phyloP scores from a whole-genome alignment of 768 basidiomycete genomes.

The Russula sp. region DNA sequence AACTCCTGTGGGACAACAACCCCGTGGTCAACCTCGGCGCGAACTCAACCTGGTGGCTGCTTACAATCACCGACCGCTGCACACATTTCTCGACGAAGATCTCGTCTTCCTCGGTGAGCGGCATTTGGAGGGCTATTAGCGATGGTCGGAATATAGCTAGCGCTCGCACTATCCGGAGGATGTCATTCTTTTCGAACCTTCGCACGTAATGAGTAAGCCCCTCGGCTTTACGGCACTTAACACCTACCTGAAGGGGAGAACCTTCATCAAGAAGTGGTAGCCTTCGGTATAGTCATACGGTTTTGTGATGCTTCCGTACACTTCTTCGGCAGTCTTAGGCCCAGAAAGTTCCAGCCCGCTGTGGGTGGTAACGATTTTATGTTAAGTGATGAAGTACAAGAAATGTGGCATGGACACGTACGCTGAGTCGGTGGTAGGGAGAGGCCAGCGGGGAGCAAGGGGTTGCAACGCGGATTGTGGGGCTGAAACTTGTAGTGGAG shows the following conservation, averaged over 20 bases:
- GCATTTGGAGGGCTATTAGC: conserved; percentile 96
- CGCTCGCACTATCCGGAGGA: conserved; percentile 88
- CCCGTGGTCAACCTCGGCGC: conserved; percentile 11
- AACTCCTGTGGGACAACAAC: conserved; percentile 56
- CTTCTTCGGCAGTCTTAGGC: conserved; percentile 34
- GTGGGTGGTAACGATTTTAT: conserved; percentile 1
- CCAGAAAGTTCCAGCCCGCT: conserved; percentile 19
- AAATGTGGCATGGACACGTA: conserved; percentile 5
- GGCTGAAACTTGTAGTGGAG: background rate
- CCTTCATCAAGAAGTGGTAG: conserved; percentile 95
- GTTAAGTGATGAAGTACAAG: conserved; percentile 12
- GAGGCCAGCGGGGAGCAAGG: conserved; percentile 23
- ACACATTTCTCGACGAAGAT: conserved; percentile 95
- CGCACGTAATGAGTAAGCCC: background rate
- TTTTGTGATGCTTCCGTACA: conserved; percentile 57
- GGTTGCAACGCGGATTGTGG: conserved; percentile 12
- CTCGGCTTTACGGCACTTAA: background rate
- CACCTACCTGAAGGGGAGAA: conserved; percentile 77
- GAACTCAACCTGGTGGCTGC: conserved; percentile 26
- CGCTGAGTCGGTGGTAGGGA: conserved; percentile 18
- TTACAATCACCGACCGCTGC: conserved; percentile 83
- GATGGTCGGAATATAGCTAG: conserved; percentile 95
- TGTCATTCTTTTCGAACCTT: conserved; percentile 95
- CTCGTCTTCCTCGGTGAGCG: conserved; percentile 92
- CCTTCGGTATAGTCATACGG: conserved; percentile 96